Percentiles rank a stretch among this genome's conserved stretches.
phyloP scores from a whole-genome alignment of 441 rosid species.

The Biscutella laevigata region DNA sequence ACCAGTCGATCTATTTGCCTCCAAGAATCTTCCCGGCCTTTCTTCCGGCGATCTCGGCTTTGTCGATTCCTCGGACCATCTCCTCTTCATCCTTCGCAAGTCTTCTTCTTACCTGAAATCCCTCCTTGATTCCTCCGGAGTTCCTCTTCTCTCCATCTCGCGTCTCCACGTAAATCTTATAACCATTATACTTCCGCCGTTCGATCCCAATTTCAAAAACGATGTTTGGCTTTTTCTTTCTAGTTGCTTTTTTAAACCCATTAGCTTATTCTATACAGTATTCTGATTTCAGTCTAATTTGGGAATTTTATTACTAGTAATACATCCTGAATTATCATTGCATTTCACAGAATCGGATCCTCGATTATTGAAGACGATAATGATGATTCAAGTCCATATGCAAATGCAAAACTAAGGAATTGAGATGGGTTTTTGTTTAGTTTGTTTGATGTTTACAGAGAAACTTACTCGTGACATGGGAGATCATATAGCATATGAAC shows the following conservation, averaged over 20 bases:
- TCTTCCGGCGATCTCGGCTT: constrained; percentile 49
- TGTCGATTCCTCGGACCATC: constrained; percentile 47
- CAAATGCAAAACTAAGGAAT: background rate
- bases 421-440: background rate
- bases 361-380: background rate
- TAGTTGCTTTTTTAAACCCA: background rate
- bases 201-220: background rate
- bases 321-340: background rate
- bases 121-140: constrained; percentile 44
- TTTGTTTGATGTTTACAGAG: background rate
- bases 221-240: too few species aligned
- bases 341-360: background rate
- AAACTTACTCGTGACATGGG: background rate
- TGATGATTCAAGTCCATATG: background rate
- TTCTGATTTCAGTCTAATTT: background rate
- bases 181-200: background rate
- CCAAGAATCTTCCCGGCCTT: constrained; percentile 54
- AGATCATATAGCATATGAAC: too few species aligned
- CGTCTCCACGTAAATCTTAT: constrained; percentile 37
- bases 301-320: background rate
- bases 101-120: constrained; percentile 23
- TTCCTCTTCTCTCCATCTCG: constrained; percentile 36
- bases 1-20: constrained; percentile 62
- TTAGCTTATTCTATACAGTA: background rate
- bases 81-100: constrained; percentile 36